Conservation (phyloP, 208 protist species). For the Vickermania ingenoplastis region DNA sequence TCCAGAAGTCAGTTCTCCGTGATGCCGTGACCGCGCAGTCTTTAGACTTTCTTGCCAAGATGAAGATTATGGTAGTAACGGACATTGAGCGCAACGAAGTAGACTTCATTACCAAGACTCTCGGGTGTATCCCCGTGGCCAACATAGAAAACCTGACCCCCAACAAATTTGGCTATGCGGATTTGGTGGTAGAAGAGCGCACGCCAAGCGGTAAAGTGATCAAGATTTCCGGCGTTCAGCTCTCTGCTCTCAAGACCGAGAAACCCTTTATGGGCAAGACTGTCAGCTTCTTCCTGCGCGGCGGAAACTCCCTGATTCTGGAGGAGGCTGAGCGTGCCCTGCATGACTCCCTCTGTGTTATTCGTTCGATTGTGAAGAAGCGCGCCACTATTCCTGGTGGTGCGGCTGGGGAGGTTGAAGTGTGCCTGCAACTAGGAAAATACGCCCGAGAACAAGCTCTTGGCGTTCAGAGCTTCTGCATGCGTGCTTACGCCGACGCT, state of each 20-base stretch:
- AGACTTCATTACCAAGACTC: conserved; percentile 98
- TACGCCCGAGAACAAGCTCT: conserved; percentile 76
- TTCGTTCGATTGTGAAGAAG: conserved; percentile 98
- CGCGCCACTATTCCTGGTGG: conserved; percentile 93
- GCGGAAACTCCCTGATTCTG: conserved; percentile 95
- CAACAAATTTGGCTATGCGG: conserved; percentile 96
- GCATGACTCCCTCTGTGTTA: conserved; percentile 99
- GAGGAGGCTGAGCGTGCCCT: conserved; percentile 98
- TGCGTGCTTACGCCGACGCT: conserved; percentile 95
- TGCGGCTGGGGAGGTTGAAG: conserved; percentile 95
- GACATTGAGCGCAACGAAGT: conserved; percentile 99
- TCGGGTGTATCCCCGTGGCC: conserved; percentile 96
- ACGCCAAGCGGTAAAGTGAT: conserved; percentile 90
- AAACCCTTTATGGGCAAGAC: conserved; percentile 84
- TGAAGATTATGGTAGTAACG: conserved; percentile 98
- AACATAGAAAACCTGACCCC: conserved; percentile 93
- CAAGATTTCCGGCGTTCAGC: conserved; percentile 91
- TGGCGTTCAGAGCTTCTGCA: conserved; percentile 90
- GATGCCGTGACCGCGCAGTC: conserved; percentile 97
- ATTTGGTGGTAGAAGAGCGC: conserved; percentile 91
- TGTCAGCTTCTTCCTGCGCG: conserved; percentile 94
- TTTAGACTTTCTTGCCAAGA: conserved; percentile 98
- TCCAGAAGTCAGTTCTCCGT: conserved; percentile 99
- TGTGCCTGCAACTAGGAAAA: conserved; percentile 87
- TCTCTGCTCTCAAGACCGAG: conserved; percentile 26